A percentile compares a stretch with the other conserved stretches of the same genome.
Conservation (phyloP, 2,329 filamentous ascomycete species). For the Sordariomycetes sp. region DNA sequence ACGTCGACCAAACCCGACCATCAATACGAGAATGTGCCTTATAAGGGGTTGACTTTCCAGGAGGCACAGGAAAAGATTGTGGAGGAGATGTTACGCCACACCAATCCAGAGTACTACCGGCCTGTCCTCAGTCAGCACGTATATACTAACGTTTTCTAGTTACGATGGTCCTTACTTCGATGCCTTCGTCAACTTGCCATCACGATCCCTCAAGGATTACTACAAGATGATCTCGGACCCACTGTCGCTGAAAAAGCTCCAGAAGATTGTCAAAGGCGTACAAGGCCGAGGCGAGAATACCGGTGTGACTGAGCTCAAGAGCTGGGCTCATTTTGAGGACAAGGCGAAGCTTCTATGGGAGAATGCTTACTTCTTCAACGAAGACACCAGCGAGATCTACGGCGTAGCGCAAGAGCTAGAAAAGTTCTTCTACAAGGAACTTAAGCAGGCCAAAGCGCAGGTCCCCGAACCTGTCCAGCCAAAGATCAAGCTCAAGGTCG, state of each 20-base stretch:
- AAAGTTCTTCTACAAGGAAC: constrained; percentile 58
- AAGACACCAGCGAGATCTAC: constrained; percentile 82
- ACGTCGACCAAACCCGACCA: constrained; percentile 36
- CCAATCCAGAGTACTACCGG: constrained; percentile 57
- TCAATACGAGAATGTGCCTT: constrained; percentile 48
- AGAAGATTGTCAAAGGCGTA: constrained; percentile 67
- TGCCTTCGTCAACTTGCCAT: constrained; percentile 71
- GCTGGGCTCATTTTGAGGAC: constrained; percentile 74
- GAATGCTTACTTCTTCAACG: constrained; percentile 84
- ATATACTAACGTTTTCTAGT: no score
- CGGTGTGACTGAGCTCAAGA: constrained; percentile 61
- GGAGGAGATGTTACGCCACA: constrained; percentile 60
- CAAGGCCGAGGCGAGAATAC: constrained; percentile 59
- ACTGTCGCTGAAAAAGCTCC: constrained; percentile 66
- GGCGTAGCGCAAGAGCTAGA: constrained; percentile 69
- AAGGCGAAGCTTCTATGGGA: constrained; percentile 75
- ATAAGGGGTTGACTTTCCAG: constrained; percentile 69
- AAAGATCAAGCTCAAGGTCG: constrained; percentile 74
- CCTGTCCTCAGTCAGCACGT: no score
- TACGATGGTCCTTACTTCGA: constrained; percentile 61
- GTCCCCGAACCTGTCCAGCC: constrained; percentile 65
- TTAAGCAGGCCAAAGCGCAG: constrained; percentile 62
- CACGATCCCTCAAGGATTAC: constrained; percentile 72
- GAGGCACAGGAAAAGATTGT: constrained; percentile 81
- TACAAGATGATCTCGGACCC: constrained; percentile 78